Evolutionary conservation across 805 yeast species (phyloP), one percentile per base, ranked within the genome.

Genomic region (Wickerhamiella bombiphila): DNA sequence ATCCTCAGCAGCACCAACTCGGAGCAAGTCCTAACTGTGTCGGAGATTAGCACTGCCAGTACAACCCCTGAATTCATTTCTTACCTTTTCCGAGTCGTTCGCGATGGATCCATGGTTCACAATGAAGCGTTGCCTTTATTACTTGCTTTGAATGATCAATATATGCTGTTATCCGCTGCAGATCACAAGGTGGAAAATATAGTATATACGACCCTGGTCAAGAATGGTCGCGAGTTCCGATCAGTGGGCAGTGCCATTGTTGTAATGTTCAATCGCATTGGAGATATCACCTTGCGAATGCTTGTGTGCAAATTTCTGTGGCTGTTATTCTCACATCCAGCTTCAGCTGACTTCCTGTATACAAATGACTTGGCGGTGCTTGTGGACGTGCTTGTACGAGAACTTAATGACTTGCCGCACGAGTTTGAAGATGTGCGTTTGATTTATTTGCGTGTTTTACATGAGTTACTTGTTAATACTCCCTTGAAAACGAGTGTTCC

Each of bases 61-160:
- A 13, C 13, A 13, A 65, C 66, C 34, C 55, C 54, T 20, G 61
- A 60, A 29, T 69, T 74, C 38, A 55, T 75, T 13, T 61, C 61
- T 39, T 70, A 58, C 44, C 48, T 76, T 36, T 66, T 74, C 46
- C 52, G 59, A 14, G 57, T 68, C 1, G 52, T 77, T 16, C 67
- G 67, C 7, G 52, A 46, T 20, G 53, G 49, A 22, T 50, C 50
- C 33, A 53, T 52, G 20, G 34, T 45, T 11, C 71, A 68, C 32
- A 76, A 77, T 51, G 42, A 37, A 29, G 74, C 77, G 43, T 75
- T 85, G 60, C 76, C 74, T 49, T 60, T 81, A 13, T 56, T 86
- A 9, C 60, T 86, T 29, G 75, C 83, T 1, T 61, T 86, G 19
- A 86, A 86, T 57, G 95, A 86, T 54, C 95, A 86, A 57, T 86